Evolutionary conservation across 2,329 filamentous ascomycete species (phyloP), one percentile per base, ranked within the genome.

Genomic region (Fusarium brachygibbosum): DNA sequence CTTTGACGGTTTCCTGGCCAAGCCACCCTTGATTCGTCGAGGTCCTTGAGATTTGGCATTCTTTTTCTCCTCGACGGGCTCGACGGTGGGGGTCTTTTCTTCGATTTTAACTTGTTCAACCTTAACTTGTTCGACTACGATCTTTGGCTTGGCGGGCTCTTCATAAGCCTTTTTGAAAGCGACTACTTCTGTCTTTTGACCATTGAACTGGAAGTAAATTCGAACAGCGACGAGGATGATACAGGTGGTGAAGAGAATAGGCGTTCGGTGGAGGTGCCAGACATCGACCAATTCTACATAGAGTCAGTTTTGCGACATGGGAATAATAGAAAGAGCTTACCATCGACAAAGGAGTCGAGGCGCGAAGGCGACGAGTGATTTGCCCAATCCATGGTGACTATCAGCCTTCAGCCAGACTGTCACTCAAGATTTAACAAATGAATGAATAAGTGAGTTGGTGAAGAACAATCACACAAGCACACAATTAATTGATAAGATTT

Each of bases 261-360:
- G 77, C 17, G 82, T 82, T 23, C 84, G 81, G 63, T 85, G 78
- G 50, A 75, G 66, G 67, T 86, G 84, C 84, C 84, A 86, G 12
- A 79, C 59, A 46, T 83, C 81, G 13, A 84, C 73, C 58, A 79
- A 50, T 45, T 80, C 80, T 82, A 51, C 21, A 41, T 42, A 50
- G 51, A 48, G 51, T 35, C 23, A 66, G 51, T 67, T 58, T 57
- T 53, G 60, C 35, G 49, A 55, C 46, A 21, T 52, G n/a, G 42
- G 32, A 14, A 40, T 29, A 52, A 38, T 13, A 13, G 32, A 14
- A 37, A 31, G 4, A n/a, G 45, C 66, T 68, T 46, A 74, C 73
- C 73, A 46, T 74, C 68, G 23, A 75, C 71, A 56, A 75, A 53
- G 13, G 64, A 66, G 34, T 74, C 70, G 28, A 74, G 70, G 41